Base-by-base conservation (phyloP, 306 rosid species). In the Citrullus mucosospermus region DNA sequence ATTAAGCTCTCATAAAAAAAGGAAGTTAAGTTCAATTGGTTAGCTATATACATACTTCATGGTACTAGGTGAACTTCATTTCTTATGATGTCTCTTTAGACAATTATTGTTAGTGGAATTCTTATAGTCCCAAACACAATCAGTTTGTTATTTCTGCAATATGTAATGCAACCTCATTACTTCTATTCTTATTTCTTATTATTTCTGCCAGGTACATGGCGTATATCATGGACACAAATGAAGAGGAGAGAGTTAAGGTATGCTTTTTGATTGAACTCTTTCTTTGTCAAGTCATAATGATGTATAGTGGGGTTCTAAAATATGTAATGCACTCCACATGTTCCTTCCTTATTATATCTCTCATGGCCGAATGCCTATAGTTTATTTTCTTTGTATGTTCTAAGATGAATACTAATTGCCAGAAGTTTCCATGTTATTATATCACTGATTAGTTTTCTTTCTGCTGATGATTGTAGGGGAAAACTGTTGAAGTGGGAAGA, bases 401-500 rank as follows among this genome's bases (percentile, higher is more conserved):
- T 76, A 6, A 76, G 65, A 34, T 14, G n/a, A 55, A 41, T 75
- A 8, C 65, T 30, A 17, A 75, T 75, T 50, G 54, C 15, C 61
- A 14, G 25, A 28, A 48, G 10, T 30, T 68, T 9, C 4, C 34
- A 68, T 39, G 43, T 22, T 41, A 68, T 5, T 28, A 14, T 8
- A 34, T 51, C 50, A 32, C 14, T 53, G 34, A 6, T 34, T 18
- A 17, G 53, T 74, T 32, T 9, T 30, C 17, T 17, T 6, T 17
- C 9, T 83, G 62, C 41, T 80, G 76, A 71, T 80, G 76, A 71
- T 80, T 85, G 78, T 85, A 96, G 99, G 99, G 98, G 30, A 93
- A 87, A 79, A 96, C 98, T 5, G 98, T 96, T 88, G 99, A 96
- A 90, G 99, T 96, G 80, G 99, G 99, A 83, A 87, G 98, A 82